Evolutionary conservation across 192 early-diverging fungal species (phyloP).

Genomic region (Kappamyces sp.): DNA sequence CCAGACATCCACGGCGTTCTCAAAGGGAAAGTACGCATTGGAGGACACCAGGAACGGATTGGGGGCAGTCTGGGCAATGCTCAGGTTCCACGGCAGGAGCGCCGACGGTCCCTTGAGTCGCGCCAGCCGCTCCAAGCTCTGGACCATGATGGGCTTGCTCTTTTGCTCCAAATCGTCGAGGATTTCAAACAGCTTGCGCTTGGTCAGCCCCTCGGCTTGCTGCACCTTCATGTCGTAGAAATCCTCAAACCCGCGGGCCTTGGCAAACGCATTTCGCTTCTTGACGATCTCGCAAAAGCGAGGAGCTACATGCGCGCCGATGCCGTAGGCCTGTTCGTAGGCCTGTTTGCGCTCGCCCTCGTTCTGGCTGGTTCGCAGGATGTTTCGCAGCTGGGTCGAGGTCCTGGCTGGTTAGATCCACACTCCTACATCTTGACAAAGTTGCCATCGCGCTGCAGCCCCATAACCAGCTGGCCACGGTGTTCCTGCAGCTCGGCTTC

Average conservation of each 20-base stretch:
- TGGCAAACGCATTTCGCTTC: conserved; percentile 28
- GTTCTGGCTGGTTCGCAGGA: conserved; percentile 24
- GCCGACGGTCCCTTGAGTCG: conserved; percentile 26
- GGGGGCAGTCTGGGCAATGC: conserved; percentile 16
- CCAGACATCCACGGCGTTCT: conserved; percentile 30
- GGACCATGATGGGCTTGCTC: conserved; percentile 21
- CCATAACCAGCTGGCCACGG: conserved; percentile 23
- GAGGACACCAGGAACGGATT: conserved; percentile 1
- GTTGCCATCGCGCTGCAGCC: conserved; percentile 13
- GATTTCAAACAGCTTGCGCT: conserved; percentile 27
- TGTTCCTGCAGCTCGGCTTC: conserved; percentile 25
- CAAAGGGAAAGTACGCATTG: conserved; percentile 24
- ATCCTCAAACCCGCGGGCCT: conserved; percentile 26
- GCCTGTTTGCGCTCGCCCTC: conserved; percentile 23
- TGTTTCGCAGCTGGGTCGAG: conserved; percentile 24
- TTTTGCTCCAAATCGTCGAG: conserved; percentile 25
- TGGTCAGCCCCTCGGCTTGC: conserved; percentile 31
- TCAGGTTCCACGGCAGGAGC: conserved; percentile 28
- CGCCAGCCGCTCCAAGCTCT: conserved; percentile 22
- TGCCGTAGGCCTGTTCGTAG: conserved; percentile 24
- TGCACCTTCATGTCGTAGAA: conserved; percentile 31
- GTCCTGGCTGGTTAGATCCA: background rate
- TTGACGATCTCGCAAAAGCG: conserved; percentile 31
- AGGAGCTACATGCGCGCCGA: conserved; percentile 27
- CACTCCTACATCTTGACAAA: conserved; percentile 17